Conservation (phyloP, 768 basidiomycete genomes). For the Fomitopsis pulvina region DNA sequence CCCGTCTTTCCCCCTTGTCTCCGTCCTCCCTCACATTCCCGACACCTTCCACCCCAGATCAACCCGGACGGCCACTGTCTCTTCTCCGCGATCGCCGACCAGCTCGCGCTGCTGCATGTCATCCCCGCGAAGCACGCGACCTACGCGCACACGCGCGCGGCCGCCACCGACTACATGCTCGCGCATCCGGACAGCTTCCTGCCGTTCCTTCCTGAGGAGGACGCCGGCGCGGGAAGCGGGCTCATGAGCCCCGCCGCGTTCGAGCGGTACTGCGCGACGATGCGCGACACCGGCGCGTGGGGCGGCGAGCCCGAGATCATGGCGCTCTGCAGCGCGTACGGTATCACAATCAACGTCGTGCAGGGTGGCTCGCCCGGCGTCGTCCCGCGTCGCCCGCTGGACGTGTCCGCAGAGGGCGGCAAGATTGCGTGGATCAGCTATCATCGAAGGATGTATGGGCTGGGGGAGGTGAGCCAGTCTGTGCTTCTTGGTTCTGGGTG, state of each 20-base stretch:
- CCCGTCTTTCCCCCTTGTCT: background rate
- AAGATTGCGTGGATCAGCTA: conserved; percentile 73
- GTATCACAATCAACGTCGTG: conserved; percentile 85
- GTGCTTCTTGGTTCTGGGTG: background rate
- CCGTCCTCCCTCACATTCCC: background rate
- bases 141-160: conserved; percentile 53
- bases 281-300: conserved; percentile 87
- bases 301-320: conserved; percentile 97
- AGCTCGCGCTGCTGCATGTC: conserved; percentile 69
- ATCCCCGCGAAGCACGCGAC: conserved; percentile 51
- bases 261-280: conserved; percentile 65
- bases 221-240: conserved; percentile 50
- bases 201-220: conserved; percentile 87
- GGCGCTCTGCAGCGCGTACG: conserved; percentile 76
- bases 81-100: conserved; percentile 91
- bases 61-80: conserved; percentile 96
- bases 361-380: conserved; percentile 77
- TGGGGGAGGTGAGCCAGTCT: conserved; percentile 74
- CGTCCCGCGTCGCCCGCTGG: conserved; percentile 71
- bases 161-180: conserved; percentile 77
- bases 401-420: conserved; percentile 29
- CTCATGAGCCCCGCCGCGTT: conserved; percentile 66
- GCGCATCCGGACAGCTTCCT: conserved; percentile 85
- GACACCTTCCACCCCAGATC: conserved; percentile 43
- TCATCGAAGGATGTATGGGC: conserved; percentile 89